These are phyloP conservation scores for Gastrolobium bilobum DNA, from an alignment of 306 rosid species.

Conservation along the genomic window DNA sequence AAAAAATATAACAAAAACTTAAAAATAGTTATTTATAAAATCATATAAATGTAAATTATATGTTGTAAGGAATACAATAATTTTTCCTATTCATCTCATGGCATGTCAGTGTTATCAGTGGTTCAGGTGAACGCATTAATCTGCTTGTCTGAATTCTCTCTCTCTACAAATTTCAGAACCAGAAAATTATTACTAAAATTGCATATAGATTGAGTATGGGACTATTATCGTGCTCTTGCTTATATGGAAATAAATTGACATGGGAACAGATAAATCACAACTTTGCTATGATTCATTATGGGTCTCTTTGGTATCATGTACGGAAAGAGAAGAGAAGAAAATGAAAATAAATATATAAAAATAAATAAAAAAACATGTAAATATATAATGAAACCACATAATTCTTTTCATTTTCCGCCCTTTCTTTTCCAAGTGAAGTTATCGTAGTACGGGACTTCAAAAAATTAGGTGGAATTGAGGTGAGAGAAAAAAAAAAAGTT, in stretches of 20 bases:
- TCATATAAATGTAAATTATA: neutral
- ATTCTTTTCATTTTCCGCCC: too few relatives aligned
- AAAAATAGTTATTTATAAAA: neutral
- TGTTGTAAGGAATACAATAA: too few relatives aligned
- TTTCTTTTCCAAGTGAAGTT: too few relatives aligned
- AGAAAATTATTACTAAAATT: neutral
- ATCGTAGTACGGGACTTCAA: too few relatives aligned
- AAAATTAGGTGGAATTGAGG: too few relatives aligned
- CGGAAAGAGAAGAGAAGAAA: neutral
- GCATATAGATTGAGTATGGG: neutral
- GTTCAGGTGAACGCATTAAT: slow-evolving; percentile 2
- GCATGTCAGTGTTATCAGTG: neutral
- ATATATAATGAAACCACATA: too few relatives aligned
- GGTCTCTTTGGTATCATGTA: too few relatives aligned
- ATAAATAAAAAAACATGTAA: too few relatives aligned
- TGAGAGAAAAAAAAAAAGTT: too few relatives aligned
- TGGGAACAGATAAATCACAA: neutral
- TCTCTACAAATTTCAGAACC: neutral
- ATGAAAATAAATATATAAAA: too few relatives aligned
- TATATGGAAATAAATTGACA: slow-evolving; percentile 20
- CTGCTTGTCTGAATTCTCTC: neutral
- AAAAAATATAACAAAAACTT: neutral
- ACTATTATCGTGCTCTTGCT: neutral
- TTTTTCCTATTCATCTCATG: neutral
- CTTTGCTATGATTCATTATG: neutral